Conservation (phyloP, 257 asterid species). For the Nicotiana undulata region DNA sequence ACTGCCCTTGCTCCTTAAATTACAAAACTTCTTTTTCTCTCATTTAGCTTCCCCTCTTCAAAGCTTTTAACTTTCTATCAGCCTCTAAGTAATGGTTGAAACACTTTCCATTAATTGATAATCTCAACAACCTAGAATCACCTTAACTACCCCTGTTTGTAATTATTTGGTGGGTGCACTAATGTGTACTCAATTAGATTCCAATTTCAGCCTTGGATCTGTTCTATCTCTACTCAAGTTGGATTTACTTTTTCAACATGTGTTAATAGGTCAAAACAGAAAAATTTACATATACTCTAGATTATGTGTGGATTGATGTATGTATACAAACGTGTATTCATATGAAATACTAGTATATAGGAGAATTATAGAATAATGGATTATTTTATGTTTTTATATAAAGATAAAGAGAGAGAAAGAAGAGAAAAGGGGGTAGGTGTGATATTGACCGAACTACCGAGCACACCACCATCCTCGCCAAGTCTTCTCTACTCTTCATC, state of each 20-base stretch:
- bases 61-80: not conserved
- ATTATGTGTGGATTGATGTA: not conserved
- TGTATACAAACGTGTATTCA: not conserved
- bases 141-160: not conserved
- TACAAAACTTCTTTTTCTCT: not conserved
- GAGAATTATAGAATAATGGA: not conserved
- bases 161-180: not conserved
- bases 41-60: not conserved
- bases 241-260: not conserved
- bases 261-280: too few relatives aligned
- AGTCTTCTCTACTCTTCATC: constrained; percentile 5
- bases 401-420: not conserved
- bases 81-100: not conserved
- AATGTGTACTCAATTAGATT: not conserved
- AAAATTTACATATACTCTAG: not conserved
- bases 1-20: not conserved
- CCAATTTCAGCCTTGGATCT: not conserved
- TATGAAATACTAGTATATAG: not conserved
- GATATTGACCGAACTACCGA: constrained; percentile 39
- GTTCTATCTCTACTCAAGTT: not conserved
- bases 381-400: not conserved
- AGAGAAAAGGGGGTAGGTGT: constrained; percentile 45
- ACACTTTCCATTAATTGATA: not conserved
- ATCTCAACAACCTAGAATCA: not conserved
- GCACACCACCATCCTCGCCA: not conserved